A percentile compares a stretch with the other conserved stretches of the same genome.
These are phyloP conservation scores for Trebouxia sp. DNA, from an alignment of 139 green algal genomes.

Conservation along the genomic window DNA sequence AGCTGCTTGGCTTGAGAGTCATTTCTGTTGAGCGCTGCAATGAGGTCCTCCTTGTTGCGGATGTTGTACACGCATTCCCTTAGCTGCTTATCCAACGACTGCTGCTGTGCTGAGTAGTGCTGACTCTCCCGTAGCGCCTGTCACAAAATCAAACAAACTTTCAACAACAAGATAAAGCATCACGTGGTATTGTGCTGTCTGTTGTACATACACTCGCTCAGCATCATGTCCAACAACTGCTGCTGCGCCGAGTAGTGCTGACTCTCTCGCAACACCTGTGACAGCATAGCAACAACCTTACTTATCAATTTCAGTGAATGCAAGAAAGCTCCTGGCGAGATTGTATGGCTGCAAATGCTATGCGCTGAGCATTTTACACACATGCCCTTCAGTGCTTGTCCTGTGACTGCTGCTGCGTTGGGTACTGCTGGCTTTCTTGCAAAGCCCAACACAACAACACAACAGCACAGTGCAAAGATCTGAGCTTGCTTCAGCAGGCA, in stretches of 20 bases:
- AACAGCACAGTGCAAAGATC: background rate
- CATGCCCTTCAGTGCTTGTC: too few relatives aligned
- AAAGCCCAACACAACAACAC: background rate
- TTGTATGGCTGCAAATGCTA: too few relatives aligned
- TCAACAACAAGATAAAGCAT: too few relatives aligned
- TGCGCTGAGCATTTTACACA: too few relatives aligned
- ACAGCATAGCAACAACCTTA: too few relatives aligned
- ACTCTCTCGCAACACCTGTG: background rate
- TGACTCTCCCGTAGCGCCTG: background rate
- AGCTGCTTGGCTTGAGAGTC: constrained; percentile 5
- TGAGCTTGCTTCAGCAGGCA: too few relatives aligned
- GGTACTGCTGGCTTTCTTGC: background rate
- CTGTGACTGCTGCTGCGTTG: background rate
- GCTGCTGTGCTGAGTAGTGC: constrained; percentile 16
- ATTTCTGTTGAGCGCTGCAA: background rate
- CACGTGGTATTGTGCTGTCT: too few relatives aligned
- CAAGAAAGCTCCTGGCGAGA: too few relatives aligned
- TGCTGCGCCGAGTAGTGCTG: background rate
- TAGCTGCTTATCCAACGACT: constrained; percentile 9
- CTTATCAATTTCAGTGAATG: too few relatives aligned
- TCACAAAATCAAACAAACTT: background rate
- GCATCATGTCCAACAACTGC: too few relatives aligned
- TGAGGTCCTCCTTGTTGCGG: background rate
- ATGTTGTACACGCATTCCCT: constrained; percentile 6
- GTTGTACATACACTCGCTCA: too few relatives aligned